A percentile compares a stretch with the other conserved stretches of the same genome.
Conservation (phyloP, 78 protist genomes). For the Dictyostelium citrinum region DNA sequence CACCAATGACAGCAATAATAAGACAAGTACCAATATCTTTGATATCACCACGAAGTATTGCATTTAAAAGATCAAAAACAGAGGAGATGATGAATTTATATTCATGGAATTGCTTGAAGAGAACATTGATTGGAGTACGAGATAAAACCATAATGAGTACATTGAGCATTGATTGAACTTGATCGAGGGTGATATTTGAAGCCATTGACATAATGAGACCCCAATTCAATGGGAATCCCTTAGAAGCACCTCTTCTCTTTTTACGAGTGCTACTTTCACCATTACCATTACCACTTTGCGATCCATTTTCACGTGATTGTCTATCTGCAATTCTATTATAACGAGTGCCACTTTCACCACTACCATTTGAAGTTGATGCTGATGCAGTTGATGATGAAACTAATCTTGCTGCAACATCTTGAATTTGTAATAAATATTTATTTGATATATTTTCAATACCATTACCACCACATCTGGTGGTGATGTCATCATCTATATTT, state of each 20-base stretch:
- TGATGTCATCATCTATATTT: background rate
- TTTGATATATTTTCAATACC: background rate
- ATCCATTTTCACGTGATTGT: background rate
- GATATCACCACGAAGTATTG: constrained; percentile 24
- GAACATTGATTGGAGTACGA: constrained; percentile 48
- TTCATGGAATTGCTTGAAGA: constrained; percentile 26
- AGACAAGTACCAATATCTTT: constrained; percentile 25
- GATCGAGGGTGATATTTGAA: constrained; percentile 40
- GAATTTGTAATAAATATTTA: constrained; percentile 19
- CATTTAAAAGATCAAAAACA: constrained; percentile 35
- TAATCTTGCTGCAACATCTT: background rate
- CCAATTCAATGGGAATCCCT: constrained; percentile 46
- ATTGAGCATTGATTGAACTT: constrained; percentile 58
- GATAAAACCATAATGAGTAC: constrained; percentile 44
- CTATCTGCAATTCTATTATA: background rate
- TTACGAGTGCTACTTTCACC: background rate
- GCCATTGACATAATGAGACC: constrained; percentile 35
- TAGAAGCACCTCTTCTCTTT: background rate
- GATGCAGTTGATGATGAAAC: background rate
- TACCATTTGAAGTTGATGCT: background rate
- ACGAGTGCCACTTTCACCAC: background rate
- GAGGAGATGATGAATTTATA: constrained; percentile 5
- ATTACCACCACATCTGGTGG: background rate
- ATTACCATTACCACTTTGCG: background rate
- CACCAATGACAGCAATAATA: constrained; percentile 8